Conservation (phyloP, 805 yeast genomes). For the Brettanomyces bruxellensis region DNA sequence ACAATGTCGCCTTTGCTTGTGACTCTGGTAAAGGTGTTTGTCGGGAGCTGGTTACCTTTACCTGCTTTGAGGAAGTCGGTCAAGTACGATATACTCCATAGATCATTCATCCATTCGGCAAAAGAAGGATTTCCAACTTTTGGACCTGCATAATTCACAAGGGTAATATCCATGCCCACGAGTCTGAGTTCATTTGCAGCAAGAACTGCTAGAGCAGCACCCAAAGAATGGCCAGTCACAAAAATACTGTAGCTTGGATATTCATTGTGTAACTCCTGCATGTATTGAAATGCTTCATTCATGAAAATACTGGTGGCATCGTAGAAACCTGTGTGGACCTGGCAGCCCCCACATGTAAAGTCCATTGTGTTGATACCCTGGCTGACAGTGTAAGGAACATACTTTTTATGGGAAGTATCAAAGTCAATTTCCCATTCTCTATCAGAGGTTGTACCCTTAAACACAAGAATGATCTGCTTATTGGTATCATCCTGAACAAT, state of each 20-base stretch:
- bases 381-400: constrained; percentile 30
- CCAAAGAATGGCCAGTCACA: constrained; percentile 63
- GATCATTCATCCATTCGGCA: constrained; percentile 40
- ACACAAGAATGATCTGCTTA: constrained; percentile 38
- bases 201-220: constrained; percentile 56
- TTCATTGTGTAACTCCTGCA: constrained; percentile 25
- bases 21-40: constrained; percentile 1
- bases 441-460: constrained; percentile 55
- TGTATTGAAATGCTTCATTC: constrained; percentile 26
- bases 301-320: constrained; percentile 35
- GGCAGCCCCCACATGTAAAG: constrained; percentile 41
- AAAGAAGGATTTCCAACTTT: constrained; percentile 48
- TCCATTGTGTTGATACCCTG: constrained; percentile 3
- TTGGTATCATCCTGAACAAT: constrained; percentile 39
- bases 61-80: background rate
- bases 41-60: background rate
- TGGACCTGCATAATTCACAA: constrained; percentile 57
- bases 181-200: constrained; percentile 53
- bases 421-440: constrained; percentile 60
- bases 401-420: constrained; percentile 35
- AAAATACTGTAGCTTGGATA: constrained; percentile 42
- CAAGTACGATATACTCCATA: constrained; percentile 30
- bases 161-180: constrained; percentile 44
- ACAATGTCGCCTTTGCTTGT: constrained; percentile 1
- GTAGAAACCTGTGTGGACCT: constrained; percentile 59